These are phyloP conservation scores for Porogramme epimiltina DNA, from an alignment of 1,284 basidiomycete species.

Conservation along the genomic window DNA sequence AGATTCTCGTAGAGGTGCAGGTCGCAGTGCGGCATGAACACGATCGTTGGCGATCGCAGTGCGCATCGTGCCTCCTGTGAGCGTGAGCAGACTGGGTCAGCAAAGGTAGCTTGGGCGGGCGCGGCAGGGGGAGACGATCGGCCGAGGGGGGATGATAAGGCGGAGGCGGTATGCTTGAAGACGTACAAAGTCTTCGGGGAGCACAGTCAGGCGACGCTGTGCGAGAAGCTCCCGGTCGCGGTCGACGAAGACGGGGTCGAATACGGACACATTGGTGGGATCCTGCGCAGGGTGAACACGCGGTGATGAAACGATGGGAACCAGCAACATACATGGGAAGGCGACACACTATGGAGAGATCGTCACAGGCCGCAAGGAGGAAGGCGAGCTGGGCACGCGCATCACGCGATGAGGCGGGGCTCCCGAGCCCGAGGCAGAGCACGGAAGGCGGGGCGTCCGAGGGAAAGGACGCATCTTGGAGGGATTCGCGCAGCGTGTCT, in stretches of 20 bases:
- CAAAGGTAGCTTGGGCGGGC: constrained; percentile 10
- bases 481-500: constrained; percentile 39
- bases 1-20: constrained; percentile 66
- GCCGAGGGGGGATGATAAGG: constrained; percentile 1
- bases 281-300: constrained; percentile 41
- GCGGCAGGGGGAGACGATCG: constrained; percentile 4
- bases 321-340: constrained; percentile 21
- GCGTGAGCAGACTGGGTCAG: constrained; percentile 1
- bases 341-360: constrained; percentile 57
- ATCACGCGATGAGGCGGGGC: constrained; percentile 58
- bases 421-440: constrained; percentile 73
- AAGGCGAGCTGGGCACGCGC: constrained; percentile 70
- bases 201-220: constrained; percentile 47
- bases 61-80: constrained; percentile 34
- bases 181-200: constrained; percentile 57
- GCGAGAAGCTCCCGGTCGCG: constrained; percentile 56
- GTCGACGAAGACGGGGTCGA: constrained; percentile 71
- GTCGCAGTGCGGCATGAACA: constrained; percentile 81
- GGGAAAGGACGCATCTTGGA: constrained; percentile 23
- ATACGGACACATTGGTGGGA: constrained; percentile 49
- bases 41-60: constrained; percentile 49
- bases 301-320: constrained; percentile 20
- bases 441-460: constrained; percentile 14
- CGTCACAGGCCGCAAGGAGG: constrained; percentile 54
- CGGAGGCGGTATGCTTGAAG: background rate